Percentiles rank a stretch among this genome's conserved stretches.
Evolutionary conservation across 495 filamentous ascomycete species (phyloP).

Genomic region (Penicillium robsamsonii): DNA sequence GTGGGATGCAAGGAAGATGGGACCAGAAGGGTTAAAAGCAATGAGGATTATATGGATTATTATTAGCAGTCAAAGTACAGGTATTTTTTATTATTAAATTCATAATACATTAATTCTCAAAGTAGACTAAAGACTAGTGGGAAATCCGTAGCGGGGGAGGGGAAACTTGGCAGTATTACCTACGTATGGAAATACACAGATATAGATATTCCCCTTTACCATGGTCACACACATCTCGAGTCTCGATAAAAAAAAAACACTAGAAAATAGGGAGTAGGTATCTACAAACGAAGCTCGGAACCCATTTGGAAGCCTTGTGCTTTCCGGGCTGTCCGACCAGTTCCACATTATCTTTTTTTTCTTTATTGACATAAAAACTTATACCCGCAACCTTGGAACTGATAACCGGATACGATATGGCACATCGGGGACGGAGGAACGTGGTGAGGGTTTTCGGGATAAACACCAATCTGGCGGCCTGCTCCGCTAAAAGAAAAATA

Average conservation of each 20-base stretch:
- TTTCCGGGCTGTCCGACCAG: conserved; percentile 23
- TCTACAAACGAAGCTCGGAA: conserved; percentile 12
- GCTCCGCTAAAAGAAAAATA: conserved; percentile 23
- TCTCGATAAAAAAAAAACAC: not conserved
- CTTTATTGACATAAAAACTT: not conserved
- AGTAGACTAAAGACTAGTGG: conserved; percentile 22
- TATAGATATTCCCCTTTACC: not conserved
- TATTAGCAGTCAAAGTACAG: conserved; percentile 31
- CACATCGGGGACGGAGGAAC: not conserved
- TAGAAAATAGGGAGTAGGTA: not conserved
- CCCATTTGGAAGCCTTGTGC: conserved; percentile 9
- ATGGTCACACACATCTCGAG: conserved; percentile 14
- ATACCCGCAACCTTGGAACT: conserved; percentile 3
- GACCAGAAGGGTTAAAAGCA: conserved; percentile 30
- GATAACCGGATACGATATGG: not conserved
- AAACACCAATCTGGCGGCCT: conserved; percentile 35
- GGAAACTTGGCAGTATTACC: conserved; percentile 14
- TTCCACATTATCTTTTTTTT: conserved; percentile 3
- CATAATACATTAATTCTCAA: not conserved
- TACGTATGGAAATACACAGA: not conserved
- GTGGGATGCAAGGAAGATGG: conserved; percentile 22
- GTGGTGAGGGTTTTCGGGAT: conserved; percentile 17
- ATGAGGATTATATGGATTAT: conserved; percentile 24
- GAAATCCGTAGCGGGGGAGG: conserved; percentile 33
- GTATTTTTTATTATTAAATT: not conserved